Percentiles rank a stretch among this genome's conserved stretches.
These are phyloP conservation scores for Aciculoconidium aculeatum DNA, from an alignment of 805 yeast species.

Conservation along the genomic window DNA sequence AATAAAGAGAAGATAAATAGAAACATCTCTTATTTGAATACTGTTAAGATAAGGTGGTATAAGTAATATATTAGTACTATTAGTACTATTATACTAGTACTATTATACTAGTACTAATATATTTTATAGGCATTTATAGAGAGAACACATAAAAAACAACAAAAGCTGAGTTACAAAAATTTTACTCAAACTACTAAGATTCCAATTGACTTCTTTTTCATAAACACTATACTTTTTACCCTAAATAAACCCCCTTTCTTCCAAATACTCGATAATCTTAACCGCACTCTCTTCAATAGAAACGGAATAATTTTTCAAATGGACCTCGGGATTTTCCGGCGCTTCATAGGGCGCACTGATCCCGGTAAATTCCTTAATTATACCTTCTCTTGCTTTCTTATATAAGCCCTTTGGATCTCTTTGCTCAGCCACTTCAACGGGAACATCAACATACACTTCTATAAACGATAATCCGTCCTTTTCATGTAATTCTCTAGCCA, in stretches of 20 bases:
- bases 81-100: too few species aligned
- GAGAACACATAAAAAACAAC: too few species aligned
- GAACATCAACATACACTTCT: constrained; percentile 91
- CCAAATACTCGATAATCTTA: constrained; percentile 62
- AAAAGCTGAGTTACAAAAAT: too few species aligned
- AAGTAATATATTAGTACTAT: too few species aligned
- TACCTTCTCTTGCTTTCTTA: constrained; percentile 94
- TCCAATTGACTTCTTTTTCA: too few species aligned
- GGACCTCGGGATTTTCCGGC: constrained; percentile 80
- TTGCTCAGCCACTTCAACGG: constrained; percentile 89
- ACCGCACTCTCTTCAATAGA: constrained; percentile 79
- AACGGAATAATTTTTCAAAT: constrained; percentile 60
- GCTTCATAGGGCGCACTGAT: constrained; percentile 95
- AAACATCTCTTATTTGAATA: too few species aligned
- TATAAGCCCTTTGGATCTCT: constrained; percentile 97
- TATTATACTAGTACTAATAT: too few species aligned
- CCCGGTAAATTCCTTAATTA: constrained; percentile 92
- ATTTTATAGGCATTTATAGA: too few species aligned
- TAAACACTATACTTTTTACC: too few species aligned
- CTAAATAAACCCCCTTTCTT: constrained; percentile 39
- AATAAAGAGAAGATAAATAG: too few species aligned
- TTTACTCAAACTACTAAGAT: too few species aligned
- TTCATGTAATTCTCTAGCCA: constrained; percentile 80
- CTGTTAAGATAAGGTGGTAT: too few species aligned
- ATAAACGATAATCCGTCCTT: constrained; percentile 73